Percentiles rank a stretch among this genome's conserved stretches.
These are phyloP conservation scores for Tetraselmis chui DNA, from an alignment of 139 green algal genomes.

Conservation along the genomic window DNA sequence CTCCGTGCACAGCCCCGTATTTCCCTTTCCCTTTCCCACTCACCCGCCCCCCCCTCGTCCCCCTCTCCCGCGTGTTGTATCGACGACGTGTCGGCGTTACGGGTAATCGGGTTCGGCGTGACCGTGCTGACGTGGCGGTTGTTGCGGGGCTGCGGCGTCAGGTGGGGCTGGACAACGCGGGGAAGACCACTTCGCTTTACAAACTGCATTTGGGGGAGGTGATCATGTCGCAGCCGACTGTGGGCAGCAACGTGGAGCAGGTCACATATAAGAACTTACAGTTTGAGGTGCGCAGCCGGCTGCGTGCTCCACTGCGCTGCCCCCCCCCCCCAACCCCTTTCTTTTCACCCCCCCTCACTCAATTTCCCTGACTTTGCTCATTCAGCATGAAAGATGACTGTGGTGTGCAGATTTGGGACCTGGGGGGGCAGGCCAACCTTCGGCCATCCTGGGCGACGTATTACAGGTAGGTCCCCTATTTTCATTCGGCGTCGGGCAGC, in stretches of 20 bases:
- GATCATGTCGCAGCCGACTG: conserved; percentile 72
- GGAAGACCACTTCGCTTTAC: conserved; percentile 92
- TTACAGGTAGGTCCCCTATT: conserved; percentile 42
- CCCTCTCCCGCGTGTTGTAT: too few relatives aligned
- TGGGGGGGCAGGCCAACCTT: conserved; percentile 83
- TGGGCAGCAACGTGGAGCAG: conserved; percentile 85
- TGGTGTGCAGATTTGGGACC: conserved; percentile 58
- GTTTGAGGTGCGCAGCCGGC: conserved; percentile 53
- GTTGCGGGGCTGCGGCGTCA: conserved; percentile 4
- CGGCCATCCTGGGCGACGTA: conserved; percentile 83
- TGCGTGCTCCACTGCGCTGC: not conserved
- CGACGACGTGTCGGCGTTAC: too few relatives aligned
- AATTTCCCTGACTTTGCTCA: not conserved
- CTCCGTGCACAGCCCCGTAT: too few relatives aligned
- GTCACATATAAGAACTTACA: conserved; percentile 69
- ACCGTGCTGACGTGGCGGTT: too few relatives aligned
- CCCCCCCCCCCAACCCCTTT: not conserved
- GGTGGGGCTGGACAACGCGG: conserved; percentile 87
- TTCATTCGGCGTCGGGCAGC: too few relatives aligned
- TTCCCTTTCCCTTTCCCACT: too few relatives aligned
- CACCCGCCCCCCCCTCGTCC: too few relatives aligned
- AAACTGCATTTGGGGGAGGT: conserved; percentile 79
- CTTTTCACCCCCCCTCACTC: not conserved
- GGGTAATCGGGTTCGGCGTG: too few relatives aligned
- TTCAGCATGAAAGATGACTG: conserved; percentile 4